phyloP scores from a whole-genome alignment of 2,329 filamentous ascomycete species.

The Stemphylium beticola region DNA sequence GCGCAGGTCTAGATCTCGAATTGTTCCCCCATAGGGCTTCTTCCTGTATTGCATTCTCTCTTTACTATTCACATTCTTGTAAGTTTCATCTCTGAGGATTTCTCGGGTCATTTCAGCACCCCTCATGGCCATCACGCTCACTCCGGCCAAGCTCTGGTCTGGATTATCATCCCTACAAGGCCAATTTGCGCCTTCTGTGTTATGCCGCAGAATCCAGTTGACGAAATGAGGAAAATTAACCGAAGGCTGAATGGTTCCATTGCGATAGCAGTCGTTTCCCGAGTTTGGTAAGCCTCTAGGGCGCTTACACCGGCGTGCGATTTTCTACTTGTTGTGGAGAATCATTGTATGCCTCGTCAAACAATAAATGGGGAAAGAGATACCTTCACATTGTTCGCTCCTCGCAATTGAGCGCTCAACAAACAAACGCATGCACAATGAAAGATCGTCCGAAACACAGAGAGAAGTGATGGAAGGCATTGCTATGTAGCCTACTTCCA shows the following conservation, averaged over 20 bases:
- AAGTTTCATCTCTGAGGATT: not conserved
- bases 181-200: not conserved
- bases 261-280: conserved; percentile 7
- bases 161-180: not conserved
- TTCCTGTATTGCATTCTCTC: too few species aligned
- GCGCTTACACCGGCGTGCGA: not conserved
- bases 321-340: not conserved
- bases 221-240: conserved; percentile 12
- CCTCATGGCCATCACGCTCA: not conserved
- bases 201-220: conserved; percentile 12
- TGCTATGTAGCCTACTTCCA: too few species aligned
- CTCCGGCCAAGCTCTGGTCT: not conserved
- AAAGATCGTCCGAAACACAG: too few species aligned
- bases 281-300: conserved; percentile 5
- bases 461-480: too few species aligned
- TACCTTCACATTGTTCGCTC: too few species aligned
- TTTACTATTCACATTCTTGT: not conserved
- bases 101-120: not conserved
- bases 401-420: too few species aligned
- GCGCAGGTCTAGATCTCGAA: not conserved
- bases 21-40: not conserved
- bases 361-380: too few species aligned
- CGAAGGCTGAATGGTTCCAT: conserved; percentile 8
- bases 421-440: too few species aligned
- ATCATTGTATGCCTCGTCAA: too few species aligned